Base-by-base conservation (phyloP, 148 eudicot genomes). In the Rhododendron ferrugineum region DNA sequence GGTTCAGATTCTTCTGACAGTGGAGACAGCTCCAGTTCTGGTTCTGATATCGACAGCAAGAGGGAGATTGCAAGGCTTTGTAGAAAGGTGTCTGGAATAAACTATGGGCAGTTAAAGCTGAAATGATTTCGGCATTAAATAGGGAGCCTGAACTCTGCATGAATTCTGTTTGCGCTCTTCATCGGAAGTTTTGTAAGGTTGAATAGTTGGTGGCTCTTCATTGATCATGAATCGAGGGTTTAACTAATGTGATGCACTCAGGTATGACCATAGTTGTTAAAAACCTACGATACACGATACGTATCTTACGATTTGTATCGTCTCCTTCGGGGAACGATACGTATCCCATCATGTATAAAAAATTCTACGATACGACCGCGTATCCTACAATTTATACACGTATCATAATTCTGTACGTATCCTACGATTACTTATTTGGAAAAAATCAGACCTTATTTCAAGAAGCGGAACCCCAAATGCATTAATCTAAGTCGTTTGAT, bases 141-240 rank as follows among this genome's bases (percentile, higher is more conserved):
- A 82, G 58, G 34, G 84, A 89, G 78, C n/a, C 75, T 26, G 88
- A 87, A 87, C 89, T 90, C 22, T 91, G 91, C 86, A 82, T 93
- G 92, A 83, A 85, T 85, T 93, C 90, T 40, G 54, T 93, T 36
- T 91, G 94, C 88, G 91, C 90, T 30, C 84, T 93, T 18, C 88
- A 93, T 73, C 83, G 91, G 72, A 91, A 84, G 78, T 83, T 28
- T 47, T 26, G 2, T 64, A n/a, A 50, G 13, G n/a, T 28, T 40
- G 20, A 84, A 60, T 44, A 3, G 28, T 20, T 56, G 20, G 3
- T 22, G 81, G 81, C 82, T 77, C 81, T 49, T 83, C 20, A 9
- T 26, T 60, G 74, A 34, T 44, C 83, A 60, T 22, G 22, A 54
- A 22, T 26, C 36, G 3, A 36, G 50, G 26, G 26, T 79, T 80